Conservation (phyloP, 2,329 filamentous ascomycete species). For the Colletotrichum chrysophilum region DNA sequence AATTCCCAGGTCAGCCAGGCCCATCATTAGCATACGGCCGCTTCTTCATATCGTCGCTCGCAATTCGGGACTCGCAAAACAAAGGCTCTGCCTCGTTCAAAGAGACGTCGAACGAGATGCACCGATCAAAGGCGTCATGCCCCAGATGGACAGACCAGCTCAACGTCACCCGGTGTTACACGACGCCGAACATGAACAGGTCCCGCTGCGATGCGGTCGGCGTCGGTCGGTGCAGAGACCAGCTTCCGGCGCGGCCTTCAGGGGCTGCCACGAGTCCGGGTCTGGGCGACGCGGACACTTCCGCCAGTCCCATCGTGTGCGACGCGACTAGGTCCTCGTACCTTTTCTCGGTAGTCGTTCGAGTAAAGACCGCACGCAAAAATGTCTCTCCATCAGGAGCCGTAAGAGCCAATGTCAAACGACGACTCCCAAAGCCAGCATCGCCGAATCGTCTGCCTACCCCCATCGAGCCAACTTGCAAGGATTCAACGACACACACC, state of each 20-base stretch:
- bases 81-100: not conserved
- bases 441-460: not conserved
- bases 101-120: not conserved
- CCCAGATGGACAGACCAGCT: not conserved
- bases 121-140: conserved; percentile 3
- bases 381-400: not conserved
- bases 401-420: not conserved
- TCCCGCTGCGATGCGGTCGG: not conserved
- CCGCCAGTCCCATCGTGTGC: not conserved
- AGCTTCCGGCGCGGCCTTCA: not conserved
- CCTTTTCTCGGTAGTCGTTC: not conserved
- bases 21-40: conserved; percentile 5
- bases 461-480: not conserved
- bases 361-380: not conserved
- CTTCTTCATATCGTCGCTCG: not conserved
- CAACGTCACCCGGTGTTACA: not conserved
- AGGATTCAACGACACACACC: not conserved
- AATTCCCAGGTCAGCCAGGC: not conserved
- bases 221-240: not conserved
- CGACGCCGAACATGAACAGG: not conserved
- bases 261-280: conserved; percentile 12
- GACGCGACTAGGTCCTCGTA: not conserved
- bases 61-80: not conserved
- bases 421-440: not conserved
- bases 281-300: conserved; percentile 8